Evolutionary conservation across 139 green algal species (phyloP).

Genomic region (Auxenochlorella pyrenoidosa): DNA sequence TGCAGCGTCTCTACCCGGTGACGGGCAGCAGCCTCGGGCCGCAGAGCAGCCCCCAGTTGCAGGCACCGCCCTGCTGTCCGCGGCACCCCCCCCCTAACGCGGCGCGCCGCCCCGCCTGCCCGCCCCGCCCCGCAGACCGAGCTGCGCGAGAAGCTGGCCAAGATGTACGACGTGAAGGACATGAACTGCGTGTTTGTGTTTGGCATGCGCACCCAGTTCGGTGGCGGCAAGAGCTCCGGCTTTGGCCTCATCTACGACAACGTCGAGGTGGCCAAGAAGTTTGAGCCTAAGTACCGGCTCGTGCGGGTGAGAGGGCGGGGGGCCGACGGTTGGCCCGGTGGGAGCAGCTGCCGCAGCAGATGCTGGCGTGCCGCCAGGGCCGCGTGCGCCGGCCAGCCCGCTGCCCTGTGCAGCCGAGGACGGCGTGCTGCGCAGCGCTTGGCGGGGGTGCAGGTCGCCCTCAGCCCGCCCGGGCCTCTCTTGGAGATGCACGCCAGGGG

Average conservation of each 20-base stretch:
- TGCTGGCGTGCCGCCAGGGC: too few relatives aligned
- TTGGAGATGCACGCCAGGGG: too few relatives aligned
- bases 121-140: slow-evolving; percentile 56
- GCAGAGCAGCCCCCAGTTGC: too few relatives aligned
- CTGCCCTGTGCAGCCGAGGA: too few relatives aligned
- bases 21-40: not conserved
- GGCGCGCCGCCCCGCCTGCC: not conserved
- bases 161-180: slow-evolving; percentile 97
- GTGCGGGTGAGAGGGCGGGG: slow-evolving; percentile 76
- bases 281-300: slow-evolving; percentile 98
- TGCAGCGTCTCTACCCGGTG: not conserved
- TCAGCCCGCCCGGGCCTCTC: too few relatives aligned
- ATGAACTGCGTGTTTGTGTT: slow-evolving; percentile 92
- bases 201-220: slow-evolving; percentile 98
- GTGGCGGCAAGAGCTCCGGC: slow-evolving; percentile 98
- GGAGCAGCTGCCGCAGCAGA: too few relatives aligned
- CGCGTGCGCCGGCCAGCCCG: too few relatives aligned
- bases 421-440: too few relatives aligned
- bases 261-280: slow-evolving; percentile 95
- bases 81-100: too few relatives aligned
- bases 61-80: too few relatives aligned
- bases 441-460: too few relatives aligned
- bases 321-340: too few relatives aligned
- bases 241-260: slow-evolving; percentile 99
- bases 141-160: slow-evolving; percentile 95